Percentiles rank a stretch among this genome's conserved stretches.
Evolutionary conservation across 352 stramenopile genomes (phyloP).

Genomic region (Phytophthora palmivora): DNA sequence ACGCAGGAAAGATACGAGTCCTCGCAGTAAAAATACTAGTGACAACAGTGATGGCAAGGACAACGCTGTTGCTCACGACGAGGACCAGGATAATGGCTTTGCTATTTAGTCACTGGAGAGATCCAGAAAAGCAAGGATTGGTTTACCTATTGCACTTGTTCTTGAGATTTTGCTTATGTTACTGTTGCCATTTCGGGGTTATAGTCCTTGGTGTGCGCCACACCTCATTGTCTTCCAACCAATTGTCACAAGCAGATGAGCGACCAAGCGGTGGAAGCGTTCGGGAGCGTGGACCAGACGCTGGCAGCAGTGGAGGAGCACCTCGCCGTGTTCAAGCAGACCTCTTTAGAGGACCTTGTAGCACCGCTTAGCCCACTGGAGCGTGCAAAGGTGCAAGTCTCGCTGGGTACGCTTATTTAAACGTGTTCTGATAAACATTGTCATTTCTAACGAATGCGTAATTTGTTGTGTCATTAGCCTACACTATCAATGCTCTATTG

Average conservation of each 20-base stretch:
- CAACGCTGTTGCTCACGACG: constrained; percentile 4
- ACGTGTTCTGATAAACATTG: constrained; percentile 3
- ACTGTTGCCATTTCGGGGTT: not conserved
- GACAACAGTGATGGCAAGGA: constrained; percentile 6
- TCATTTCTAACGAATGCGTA: no score
- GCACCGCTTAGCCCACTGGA: constrained; percentile 70
- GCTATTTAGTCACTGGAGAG: constrained; percentile 23
- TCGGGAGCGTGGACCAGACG: constrained; percentile 81
- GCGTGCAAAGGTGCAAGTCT: constrained; percentile 87
- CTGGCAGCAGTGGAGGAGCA: constrained; percentile 79
- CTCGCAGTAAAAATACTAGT: constrained; percentile 11
- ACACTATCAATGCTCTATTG: constrained; percentile 87
- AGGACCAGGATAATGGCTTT: constrained; percentile 16
- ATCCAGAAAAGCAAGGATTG: not conserved
- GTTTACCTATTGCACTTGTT: no score
- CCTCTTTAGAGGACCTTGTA: constrained; percentile 64
- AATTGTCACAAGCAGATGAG: constrained; percentile 50
- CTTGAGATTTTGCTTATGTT: not conserved
- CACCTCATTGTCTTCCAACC: constrained; percentile 25
- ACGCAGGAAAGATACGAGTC: constrained; percentile 44
- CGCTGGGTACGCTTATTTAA: constrained; percentile 58
- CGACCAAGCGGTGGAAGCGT: constrained; percentile 66
- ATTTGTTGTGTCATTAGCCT: constrained; percentile 56
- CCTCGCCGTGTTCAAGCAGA: constrained; percentile 62
- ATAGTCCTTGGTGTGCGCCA: constrained; percentile 20